Conservation (phyloP, 1,284 basidiomycete genomes). For the Microbotryum silenes-acaulis region DNA sequence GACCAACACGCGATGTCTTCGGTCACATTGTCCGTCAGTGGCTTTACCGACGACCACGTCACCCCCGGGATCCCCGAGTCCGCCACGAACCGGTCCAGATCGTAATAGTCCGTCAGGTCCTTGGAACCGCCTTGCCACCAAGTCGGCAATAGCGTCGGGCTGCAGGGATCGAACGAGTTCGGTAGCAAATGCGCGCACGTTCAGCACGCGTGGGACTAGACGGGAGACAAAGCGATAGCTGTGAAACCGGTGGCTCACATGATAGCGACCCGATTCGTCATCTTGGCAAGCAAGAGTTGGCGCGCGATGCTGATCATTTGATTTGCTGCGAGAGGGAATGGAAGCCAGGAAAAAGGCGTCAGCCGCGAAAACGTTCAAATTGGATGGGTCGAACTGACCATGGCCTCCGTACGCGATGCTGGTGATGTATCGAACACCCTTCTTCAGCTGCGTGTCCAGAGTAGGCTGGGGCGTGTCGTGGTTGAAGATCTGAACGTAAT, state of each 20-base stretch:
- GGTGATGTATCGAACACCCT: slow-evolving; percentile 1
- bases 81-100: slow-evolving; percentile 1
- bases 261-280: slow-evolving; percentile 7
- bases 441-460: background rate
- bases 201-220: background rate
- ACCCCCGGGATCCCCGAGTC: background rate
- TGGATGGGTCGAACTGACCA: background rate
- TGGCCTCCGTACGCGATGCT: slow-evolving; percentile 4
- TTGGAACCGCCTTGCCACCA: background rate
- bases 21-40: background rate
- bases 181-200: background rate
- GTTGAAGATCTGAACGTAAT: background rate
- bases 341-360: background rate
- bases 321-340: slow-evolving; percentile 1
- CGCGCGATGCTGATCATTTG: background rate
- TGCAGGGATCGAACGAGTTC: background rate
- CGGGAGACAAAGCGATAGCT: background rate
- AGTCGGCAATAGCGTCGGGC: background rate
- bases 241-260: background rate
- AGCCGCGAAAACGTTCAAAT: background rate
- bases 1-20: slow-evolving; percentile 5
- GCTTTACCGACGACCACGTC: background rate
- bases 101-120: background rate
- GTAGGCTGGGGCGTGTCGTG: background rate
- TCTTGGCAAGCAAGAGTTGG: background rate